phyloP scores from a whole-genome alignment of 192 early-diverging fungal genomes.

The Tieghemiomyces parasiticus region DNA sequence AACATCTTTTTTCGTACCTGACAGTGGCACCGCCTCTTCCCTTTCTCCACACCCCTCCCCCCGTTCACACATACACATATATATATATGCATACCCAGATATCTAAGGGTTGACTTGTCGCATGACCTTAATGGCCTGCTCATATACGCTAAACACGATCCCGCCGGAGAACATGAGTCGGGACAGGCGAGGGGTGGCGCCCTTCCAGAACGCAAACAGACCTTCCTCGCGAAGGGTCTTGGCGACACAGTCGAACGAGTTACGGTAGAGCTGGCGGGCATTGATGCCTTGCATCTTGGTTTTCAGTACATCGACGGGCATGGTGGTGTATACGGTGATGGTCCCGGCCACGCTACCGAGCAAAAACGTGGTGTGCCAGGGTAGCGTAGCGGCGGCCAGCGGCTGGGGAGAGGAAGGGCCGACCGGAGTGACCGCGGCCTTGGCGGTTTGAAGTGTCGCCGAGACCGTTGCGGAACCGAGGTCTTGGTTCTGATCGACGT shows the following conservation, averaged over 20 bases:
- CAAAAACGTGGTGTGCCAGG: constrained; percentile 41
- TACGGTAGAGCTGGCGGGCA: constrained; percentile 47
- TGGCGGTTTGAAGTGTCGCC: too few relatives aligned
- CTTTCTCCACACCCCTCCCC: too few relatives aligned
- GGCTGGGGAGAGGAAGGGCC: constrained; percentile 11
- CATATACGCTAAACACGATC: constrained; percentile 23
- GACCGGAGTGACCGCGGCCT: not conserved
- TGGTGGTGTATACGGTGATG: constrained; percentile 89
- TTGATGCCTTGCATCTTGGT: constrained; percentile 87
- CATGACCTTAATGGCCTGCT: constrained; percentile 25
- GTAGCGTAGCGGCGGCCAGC: constrained; percentile 22
- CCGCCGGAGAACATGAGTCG: constrained; percentile 55
- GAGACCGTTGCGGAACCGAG: too few relatives aligned
- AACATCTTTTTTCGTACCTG: too few relatives aligned
- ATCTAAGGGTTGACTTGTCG: constrained; percentile 11
- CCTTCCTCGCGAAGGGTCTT: constrained; percentile 64
- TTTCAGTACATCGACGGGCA: constrained; percentile 96
- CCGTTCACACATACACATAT: too few relatives aligned
- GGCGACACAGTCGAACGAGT: constrained; percentile 55
- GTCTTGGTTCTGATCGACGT: too few relatives aligned
- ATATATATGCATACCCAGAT: too few relatives aligned
- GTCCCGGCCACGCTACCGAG: constrained; percentile 78
- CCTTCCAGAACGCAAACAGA: constrained; percentile 81
- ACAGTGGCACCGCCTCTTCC: too few relatives aligned
- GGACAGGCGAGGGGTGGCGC: constrained; percentile 78